These are phyloP conservation scores for Eucalyptus coolabah DNA, from an alignment of 345 rosid species.

Conservation along the genomic window DNA sequence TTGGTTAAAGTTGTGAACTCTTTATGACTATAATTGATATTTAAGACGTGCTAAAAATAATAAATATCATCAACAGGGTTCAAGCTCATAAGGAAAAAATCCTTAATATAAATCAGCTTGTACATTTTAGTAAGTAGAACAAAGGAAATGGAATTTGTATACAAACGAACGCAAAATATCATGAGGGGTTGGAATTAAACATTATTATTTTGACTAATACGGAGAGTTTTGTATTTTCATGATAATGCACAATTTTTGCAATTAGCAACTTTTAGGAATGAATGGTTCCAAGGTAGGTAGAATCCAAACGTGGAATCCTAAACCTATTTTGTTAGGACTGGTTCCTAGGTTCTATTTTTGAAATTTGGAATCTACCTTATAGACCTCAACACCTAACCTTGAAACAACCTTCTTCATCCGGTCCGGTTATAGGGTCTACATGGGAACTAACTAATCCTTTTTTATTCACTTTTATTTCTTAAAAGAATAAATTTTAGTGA, in stretches of 20 bases:
- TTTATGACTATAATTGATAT: background rate
- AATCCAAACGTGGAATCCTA: too few species aligned
- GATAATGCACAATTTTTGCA: background rate
- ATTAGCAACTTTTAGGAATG: background rate
- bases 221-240: too few species aligned
- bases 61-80: background rate
- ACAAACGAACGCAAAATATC: too few species aligned
- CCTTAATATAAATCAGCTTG: too few species aligned
- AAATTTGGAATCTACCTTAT: background rate
- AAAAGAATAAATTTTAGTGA: background rate
- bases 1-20: background rate
- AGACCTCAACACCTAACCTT: fast-evolving
- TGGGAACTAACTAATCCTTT: background rate
- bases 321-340: too few species aligned
- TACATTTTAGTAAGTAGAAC: too few species aligned
- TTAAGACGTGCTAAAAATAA: background rate
- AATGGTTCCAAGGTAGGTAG: too few species aligned
- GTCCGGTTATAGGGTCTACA: fast-evolving
- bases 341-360: too few species aligned
- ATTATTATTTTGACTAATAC: background rate
- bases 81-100: too few species aligned
- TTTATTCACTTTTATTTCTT: too few species aligned
- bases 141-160: too few species aligned
- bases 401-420: fast-evolving
- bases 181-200: too few species aligned